Evolutionary conservation across 129 eudicot genomes (phyloP), one percentile per base, ranked within the genome.

Genomic region (Artemisia tridentata): DNA sequence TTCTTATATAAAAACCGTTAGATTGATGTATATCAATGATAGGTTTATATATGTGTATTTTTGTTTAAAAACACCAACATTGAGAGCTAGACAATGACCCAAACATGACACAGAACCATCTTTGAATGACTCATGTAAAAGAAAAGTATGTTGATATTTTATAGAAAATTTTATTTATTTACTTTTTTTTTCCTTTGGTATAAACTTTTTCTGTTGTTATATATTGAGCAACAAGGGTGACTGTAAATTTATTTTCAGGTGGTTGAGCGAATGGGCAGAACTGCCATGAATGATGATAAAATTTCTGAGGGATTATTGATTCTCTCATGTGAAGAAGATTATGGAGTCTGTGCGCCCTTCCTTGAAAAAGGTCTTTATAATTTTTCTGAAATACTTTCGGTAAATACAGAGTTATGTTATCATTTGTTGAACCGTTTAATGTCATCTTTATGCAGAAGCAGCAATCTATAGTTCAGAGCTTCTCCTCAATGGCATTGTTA

Each of bases 291-390:
- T 65, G 82, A 69, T 61, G 86, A 82, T 62, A 79, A 76, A 63
- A 14, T 81, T 77, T 86, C 82, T 0, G 87, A 78, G 65, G 83
- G 83, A 65, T 80, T 82, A 61, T 64, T 92, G 83, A 78, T 92
- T 77, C 68, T 92, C 71, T 88, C 98, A 38, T 86, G 98, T 73
- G 98, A 92, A 83, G 96, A 88, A 78, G 96, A 88, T 80, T 83
- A 88, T 75, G 80, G 80, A 62, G 73, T 64, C 23, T 88, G 98
- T 74, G 60, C 83, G 61, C 91, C 98, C 56, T 84, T 88, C 72
- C 91, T 92, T 47, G 86, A 84, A 82, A 92, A 83, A 92, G 98
- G 96, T 92, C 9, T 4, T 1, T 50, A 56, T 10, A 41, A 18
- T 29, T 29, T 15, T 4, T 59, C 38, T 27, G 14, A 3, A 70